Evolutionary conservation across 163 green algal genomes (phyloP).

Genomic region (Chloromonas sp.): DNA sequence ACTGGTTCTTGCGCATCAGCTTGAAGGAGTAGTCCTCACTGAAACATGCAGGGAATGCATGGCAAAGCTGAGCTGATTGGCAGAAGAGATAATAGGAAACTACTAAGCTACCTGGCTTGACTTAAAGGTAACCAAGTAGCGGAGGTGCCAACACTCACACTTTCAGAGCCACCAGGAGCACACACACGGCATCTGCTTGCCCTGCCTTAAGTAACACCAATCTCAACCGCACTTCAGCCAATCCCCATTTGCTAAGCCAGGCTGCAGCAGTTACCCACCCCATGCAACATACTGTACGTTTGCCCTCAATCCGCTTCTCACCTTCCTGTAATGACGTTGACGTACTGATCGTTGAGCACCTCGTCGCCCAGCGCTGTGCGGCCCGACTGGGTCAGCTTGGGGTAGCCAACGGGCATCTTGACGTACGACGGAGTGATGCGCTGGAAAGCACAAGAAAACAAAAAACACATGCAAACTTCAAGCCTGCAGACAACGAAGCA

Average conservation of each 20-base stretch:
- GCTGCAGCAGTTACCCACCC: too few relatives aligned
- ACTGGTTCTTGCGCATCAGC: conserved; percentile 99
- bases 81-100: too few relatives aligned
- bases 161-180: too few relatives aligned
- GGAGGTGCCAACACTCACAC: too few relatives aligned
- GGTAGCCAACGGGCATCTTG: conserved; percentile 78
- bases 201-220: too few relatives aligned
- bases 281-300: too few relatives aligned
- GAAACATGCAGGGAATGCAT: neutral
- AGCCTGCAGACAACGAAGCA: neutral
- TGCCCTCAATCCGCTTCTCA: neutral
- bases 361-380: conserved; percentile 49
- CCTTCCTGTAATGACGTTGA: conserved; percentile 89
- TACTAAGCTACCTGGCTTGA: too few relatives aligned
- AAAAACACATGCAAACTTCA: neutral
- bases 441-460: conserved; percentile 8
- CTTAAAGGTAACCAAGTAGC: too few relatives aligned
- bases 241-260: too few relatives aligned
- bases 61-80: too few relatives aligned
- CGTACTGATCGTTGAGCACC: conserved; percentile 89
- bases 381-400: conserved; percentile 39
- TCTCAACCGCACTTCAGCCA: too few relatives aligned
- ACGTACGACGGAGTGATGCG: conserved; percentile 92
- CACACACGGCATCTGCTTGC: too few relatives aligned
- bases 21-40: conserved; percentile 98